Evolutionary conservation across 2,329 filamentous ascomycete species (phyloP).

Genomic region (Colletotrichum sp.): DNA sequence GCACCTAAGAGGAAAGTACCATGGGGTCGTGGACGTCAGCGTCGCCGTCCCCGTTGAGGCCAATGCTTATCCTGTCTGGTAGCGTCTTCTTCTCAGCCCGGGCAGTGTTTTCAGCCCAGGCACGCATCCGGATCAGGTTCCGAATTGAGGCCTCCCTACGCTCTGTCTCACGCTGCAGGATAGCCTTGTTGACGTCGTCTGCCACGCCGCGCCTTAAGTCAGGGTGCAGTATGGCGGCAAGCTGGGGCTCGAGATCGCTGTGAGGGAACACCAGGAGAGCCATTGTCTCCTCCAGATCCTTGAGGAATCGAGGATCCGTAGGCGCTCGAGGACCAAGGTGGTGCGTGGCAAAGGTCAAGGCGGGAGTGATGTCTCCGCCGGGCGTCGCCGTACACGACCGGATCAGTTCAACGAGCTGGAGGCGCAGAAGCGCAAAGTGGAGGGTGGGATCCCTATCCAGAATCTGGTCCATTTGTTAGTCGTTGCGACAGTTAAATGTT

Average conservation of each 20-base stretch:
- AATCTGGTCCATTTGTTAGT: conserved; percentile 65
- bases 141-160: conserved; percentile 82
- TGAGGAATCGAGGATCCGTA: conserved; percentile 79
- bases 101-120: conserved; percentile 80
- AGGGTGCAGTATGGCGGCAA: conserved; percentile 80
- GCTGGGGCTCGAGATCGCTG: conserved; percentile 77
- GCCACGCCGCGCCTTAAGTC: conserved; percentile 84
- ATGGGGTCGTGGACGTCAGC: conserved; percentile 14
- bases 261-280: conserved; percentile 86
- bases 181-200: conserved; percentile 85
- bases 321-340: conserved; percentile 88
- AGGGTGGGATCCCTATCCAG: conserved; percentile 82
- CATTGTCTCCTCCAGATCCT: conserved; percentile 92
- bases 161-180: conserved; percentile 75
- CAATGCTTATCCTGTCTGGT: conserved; percentile 45
- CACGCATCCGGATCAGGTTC: conserved; percentile 79
- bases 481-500: not conserved
- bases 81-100: conserved; percentile 45
- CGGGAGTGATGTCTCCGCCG: conserved; percentile 76
- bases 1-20: conserved; percentile 8
- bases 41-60: conserved; percentile 34
- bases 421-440: conserved; percentile 86
- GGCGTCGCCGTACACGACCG: conserved; percentile 71
- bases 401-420: conserved; percentile 95
- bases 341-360: conserved; percentile 84